Base-by-base conservation (phyloP, 495 filamentous ascomycete genomes). In the Neurospora sp. region DNA sequence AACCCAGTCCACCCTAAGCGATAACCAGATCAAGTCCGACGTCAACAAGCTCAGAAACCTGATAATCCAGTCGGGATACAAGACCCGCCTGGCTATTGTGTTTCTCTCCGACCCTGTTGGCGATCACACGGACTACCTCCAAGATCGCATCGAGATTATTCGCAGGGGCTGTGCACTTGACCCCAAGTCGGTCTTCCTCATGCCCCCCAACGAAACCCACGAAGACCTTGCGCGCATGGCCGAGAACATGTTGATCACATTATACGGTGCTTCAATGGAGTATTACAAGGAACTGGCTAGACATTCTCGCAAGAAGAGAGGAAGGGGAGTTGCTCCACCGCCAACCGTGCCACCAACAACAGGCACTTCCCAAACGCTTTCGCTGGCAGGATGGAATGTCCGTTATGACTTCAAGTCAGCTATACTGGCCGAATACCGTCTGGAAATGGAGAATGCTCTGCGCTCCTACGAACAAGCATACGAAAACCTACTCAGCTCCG, bases 341-440 rank as follows among this genome's bases (percentile, higher is more conserved):
- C 92, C 93, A 9, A 94, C 92, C n/a, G 86, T 90, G n/a, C 91
- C 93, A 40, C 91, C 93, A 18, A 93, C 91, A 1, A 91, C 87
- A 14, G 92, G 93, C 12, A 94, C 93, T 4, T 95, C 92, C 18
- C 91, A 93, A 77, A 92, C 91, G 0, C 81, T 97, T 22, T 92
- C 93, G n/a, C 85, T 89, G 12, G 91, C 93, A 71, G 93, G 92
- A 5, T 98, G 94, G 94, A 93, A 91, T 79, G 89, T 93, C 27
- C 91, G 94, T 3, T 97, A 97, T 78, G 94, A 98, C 76, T 94
- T 95, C 83, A 98, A 98, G 77, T 87, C 93, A 38, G 94, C 92
- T 9, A 85, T 96, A 1, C 92, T 97, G 77, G 93, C 94, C 40
- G 94, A 97, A 78, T 97, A 93, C 74, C 88, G 94, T 14, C 91